phyloP scores from a whole-genome alignment of 202 grass and related monocot species.

The Tripidium arundinaceum region DNA sequence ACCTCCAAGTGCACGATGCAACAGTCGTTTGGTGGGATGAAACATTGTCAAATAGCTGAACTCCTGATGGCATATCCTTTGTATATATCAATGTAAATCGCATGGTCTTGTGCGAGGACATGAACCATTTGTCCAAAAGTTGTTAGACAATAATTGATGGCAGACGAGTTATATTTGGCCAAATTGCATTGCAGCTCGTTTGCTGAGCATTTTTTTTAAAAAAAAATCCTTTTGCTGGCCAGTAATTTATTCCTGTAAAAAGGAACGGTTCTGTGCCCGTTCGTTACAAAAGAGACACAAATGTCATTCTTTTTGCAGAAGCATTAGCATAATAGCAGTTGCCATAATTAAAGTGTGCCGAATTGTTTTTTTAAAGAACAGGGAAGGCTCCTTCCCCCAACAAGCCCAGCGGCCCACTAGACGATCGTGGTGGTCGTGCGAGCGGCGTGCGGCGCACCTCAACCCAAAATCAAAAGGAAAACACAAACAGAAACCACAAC shows the following conservation, averaged over 20 bases:
- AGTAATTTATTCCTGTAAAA: background rate
- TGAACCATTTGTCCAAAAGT: background rate
- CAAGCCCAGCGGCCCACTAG: background rate
- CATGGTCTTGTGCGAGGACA: background rate
- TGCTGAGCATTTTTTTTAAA: background rate
- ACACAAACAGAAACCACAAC: too few species aligned
- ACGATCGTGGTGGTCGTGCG: too few species aligned
- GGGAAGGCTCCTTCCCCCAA: too few species aligned
- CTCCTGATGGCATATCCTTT: background rate
- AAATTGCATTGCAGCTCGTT: background rate
- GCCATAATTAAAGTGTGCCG: too few species aligned
- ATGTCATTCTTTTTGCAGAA: too few species aligned
- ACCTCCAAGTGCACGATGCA: background rate
- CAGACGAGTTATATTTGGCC: background rate
- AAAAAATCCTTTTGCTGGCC: background rate
- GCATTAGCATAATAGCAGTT: too few species aligned
- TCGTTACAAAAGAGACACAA: background rate
- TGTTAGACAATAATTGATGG: background rate
- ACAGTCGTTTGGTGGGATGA: background rate
- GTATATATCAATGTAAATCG: slow-evolving; percentile 14
- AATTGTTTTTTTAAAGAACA: too few species aligned
- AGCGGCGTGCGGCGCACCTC: too few species aligned
- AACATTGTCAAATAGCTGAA: background rate
- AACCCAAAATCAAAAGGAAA: too few species aligned
- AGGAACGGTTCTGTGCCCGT: background rate